Percentiles rank a stretch among this genome's conserved stretches.
These are phyloP conservation scores for Ogataea pilisensis DNA, from an alignment of 805 yeast genomes.

Conservation along the genomic window DNA sequence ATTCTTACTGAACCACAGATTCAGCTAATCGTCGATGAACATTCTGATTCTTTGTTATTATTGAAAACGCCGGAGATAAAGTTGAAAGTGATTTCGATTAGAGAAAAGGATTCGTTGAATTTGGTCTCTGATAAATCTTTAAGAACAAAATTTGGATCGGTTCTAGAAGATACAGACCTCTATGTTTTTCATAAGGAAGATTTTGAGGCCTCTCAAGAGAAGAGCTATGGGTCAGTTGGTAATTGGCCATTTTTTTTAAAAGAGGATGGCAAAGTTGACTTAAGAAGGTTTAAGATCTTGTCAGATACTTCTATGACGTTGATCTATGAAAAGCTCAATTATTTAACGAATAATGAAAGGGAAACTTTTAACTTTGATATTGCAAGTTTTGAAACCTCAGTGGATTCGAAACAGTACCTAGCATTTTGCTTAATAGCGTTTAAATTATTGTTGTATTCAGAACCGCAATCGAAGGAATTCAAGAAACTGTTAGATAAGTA, in stretches of 20 bases:
- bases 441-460: slow-evolving; percentile 57
- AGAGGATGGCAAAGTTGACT: slow-evolving; percentile 57
- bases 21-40: slow-evolving; percentile 54
- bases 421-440: slow-evolving; percentile 59
- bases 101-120: slow-evolving; percentile 29
- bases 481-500: slow-evolving; percentile 61
- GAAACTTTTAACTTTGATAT: slow-evolving; percentile 58
- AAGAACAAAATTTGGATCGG: slow-evolving; percentile 66
- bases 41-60: slow-evolving; percentile 55
- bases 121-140: slow-evolving; percentile 31
- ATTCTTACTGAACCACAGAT: slow-evolving; percentile 79
- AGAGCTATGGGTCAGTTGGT: slow-evolving; percentile 57
- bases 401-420: slow-evolving; percentile 72
- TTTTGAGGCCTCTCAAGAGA: slow-evolving; percentile 34
- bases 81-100: slow-evolving; percentile 62
- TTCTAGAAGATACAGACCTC: slow-evolving; percentile 67
- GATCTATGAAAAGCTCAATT: slow-evolving; percentile 51
- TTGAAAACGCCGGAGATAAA: slow-evolving; percentile 74
- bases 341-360: slow-evolving; percentile 33
- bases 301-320: slow-evolving; percentile 60
- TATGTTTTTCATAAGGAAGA: slow-evolving; percentile 59
- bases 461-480: slow-evolving; percentile 59
- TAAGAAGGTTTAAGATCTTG: slow-evolving; percentile 50
- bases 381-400: slow-evolving; percentile 61
- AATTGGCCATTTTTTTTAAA: slow-evolving; percentile 90